Evolutionary conservation across 2,329 filamentous ascomycete genomes (phyloP).

Genomic region (Botrytis cinerea): DNA sequence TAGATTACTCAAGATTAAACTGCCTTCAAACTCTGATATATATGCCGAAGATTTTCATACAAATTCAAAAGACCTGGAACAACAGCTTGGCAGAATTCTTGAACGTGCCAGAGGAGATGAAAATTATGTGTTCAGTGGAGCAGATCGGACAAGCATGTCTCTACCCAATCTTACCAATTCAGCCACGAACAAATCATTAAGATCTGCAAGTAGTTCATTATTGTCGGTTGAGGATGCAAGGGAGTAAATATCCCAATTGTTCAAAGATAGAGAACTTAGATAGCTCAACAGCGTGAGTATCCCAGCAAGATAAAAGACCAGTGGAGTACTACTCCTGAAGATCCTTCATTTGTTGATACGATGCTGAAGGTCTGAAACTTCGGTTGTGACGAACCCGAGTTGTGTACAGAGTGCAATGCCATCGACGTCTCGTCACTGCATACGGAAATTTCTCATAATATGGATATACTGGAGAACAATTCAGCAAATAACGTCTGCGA

Average conservation of each 20-base stretch:
- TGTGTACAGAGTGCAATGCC: not conserved
- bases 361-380: not conserved
- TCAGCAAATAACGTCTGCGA: not conserved
- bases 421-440: not conserved
- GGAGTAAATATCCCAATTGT: rapidly evolving
- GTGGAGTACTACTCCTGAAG: not conserved
- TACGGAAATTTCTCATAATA: not conserved
- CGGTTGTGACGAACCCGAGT: rapidly evolving
- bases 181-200: not conserved
- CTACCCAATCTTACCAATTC: not conserved
- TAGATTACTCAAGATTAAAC: not conserved
- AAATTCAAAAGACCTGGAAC: not conserved
- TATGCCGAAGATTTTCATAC: not conserved
- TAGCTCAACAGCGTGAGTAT: not conserved
- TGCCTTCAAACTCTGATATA: not conserved
- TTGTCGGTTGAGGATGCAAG: not conserved
- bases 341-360: not conserved
- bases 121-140: not conserved
- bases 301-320: not conserved
- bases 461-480: not conserved
- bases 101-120: not conserved
- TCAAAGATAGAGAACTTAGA: not conserved
- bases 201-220: not conserved
- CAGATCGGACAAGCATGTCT: not conserved
- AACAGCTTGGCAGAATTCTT: not conserved